phyloP scores from a whole-genome alignment of 2,329 filamentous ascomycete species.

The Colletotrichum euphorbiae region DNA sequence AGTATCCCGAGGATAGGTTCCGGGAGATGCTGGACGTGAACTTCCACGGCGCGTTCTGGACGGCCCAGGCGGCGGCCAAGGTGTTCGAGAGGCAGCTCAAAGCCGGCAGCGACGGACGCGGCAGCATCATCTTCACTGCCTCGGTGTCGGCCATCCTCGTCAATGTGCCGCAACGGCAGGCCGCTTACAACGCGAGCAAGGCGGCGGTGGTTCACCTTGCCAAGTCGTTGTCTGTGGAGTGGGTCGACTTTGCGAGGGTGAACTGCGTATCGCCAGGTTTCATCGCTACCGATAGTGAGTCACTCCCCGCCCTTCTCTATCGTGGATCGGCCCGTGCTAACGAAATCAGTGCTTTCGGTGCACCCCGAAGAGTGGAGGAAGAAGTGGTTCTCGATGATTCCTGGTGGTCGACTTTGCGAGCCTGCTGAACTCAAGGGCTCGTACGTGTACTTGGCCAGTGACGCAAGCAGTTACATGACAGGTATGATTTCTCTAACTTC shows the following conservation, averaged over 20 bases:
- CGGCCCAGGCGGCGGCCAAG: slow-evolving; percentile 54
- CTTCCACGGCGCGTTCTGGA: slow-evolving; percentile 56
- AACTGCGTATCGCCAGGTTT: slow-evolving; percentile 38
- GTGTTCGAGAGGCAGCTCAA: slow-evolving; percentile 51
- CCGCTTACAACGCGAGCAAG: slow-evolving; percentile 81
- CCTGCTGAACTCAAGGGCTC: slow-evolving; percentile 63
- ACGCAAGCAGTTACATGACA: slow-evolving; percentile 55
- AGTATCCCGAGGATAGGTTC: slow-evolving; percentile 55
- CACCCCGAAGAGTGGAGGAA: slow-evolving; percentile 70
- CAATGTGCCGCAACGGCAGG: slow-evolving; percentile 52
- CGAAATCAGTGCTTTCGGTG: slow-evolving; percentile 24
- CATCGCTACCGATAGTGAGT: slow-evolving; percentile 36
- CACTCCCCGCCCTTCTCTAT: no score
- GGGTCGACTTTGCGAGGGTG: slow-evolving; percentile 70
- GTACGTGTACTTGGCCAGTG: slow-evolving; percentile 59
- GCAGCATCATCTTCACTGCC: slow-evolving; percentile 55
- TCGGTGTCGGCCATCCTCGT: slow-evolving; percentile 55
- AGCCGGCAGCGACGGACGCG: slow-evolving; percentile 44
- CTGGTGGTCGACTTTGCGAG: slow-evolving; percentile 33
- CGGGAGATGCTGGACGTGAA: slow-evolving; percentile 54
- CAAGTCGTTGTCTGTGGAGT: slow-evolving; percentile 78
- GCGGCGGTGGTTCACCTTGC: slow-evolving; percentile 78
- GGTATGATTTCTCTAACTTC: slow-evolving; percentile 39
- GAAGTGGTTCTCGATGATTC: slow-evolving; percentile 37
- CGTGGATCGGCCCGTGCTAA: slow-evolving; percentile 70